These are phyloP conservation scores for Reutealis trisperma DNA, from an alignment of 345 rosid genomes.

Conservation along the genomic window DNA sequence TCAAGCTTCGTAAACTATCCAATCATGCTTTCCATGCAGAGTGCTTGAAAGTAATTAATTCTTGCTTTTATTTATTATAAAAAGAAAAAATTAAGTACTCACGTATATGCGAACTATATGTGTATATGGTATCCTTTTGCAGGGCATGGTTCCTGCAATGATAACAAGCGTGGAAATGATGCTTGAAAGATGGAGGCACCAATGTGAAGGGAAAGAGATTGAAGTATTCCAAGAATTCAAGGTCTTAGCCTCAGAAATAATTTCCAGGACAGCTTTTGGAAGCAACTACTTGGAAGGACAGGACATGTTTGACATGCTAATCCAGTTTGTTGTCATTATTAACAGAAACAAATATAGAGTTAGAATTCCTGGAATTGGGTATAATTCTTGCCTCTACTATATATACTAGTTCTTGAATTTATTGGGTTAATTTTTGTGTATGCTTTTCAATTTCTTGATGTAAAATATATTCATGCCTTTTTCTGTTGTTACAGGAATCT, in stretches of 20 bases:
- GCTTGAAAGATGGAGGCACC: slow-evolving; percentile 46
- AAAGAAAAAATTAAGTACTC: no score
- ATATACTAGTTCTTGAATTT: not conserved
- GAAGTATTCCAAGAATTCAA: slow-evolving; percentile 41
- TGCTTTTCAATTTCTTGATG: no score
- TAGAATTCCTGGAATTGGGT: slow-evolving; percentile 39
- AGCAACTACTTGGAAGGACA: slow-evolving; percentile 48
- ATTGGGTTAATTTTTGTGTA: no score
- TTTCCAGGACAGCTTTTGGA: slow-evolving; percentile 53
- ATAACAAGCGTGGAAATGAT: slow-evolving; percentile 41
- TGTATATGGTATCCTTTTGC: not conserved
- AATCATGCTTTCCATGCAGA: slow-evolving; percentile 52
- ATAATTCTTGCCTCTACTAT: not conserved
- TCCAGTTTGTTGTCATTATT: slow-evolving; percentile 11
- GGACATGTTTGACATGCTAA: slow-evolving; percentile 36
- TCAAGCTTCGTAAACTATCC: slow-evolving; percentile 42
- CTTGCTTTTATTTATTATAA: not conserved
- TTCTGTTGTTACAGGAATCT: slow-evolving; percentile 2
- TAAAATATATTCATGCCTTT: not conserved
- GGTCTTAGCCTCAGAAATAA: slow-evolving; percentile 47
- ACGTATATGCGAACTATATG: no score
- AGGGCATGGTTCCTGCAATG: slow-evolving; percentile 44
- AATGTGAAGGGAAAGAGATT: slow-evolving; percentile 35
- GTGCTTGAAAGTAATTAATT: slow-evolving; percentile 34
- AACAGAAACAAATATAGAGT: slow-evolving; percentile 16